Conservation (phyloP, 371 early-diverging fungal genomes). For the Lichtheimia corymbifera region DNA sequence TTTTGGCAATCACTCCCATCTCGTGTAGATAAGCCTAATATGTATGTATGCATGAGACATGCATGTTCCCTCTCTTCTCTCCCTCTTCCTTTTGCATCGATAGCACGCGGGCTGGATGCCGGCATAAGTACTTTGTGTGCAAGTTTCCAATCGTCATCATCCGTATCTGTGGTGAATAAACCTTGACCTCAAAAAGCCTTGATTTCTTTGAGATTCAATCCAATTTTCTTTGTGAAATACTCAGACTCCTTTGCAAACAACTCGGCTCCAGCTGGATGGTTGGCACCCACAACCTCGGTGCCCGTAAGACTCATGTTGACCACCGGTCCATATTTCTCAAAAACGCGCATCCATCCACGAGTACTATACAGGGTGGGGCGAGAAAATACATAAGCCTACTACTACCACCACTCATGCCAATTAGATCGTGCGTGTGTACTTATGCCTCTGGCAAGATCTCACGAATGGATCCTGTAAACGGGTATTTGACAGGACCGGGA, state of each 20-base stretch:
- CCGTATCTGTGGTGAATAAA: slow-evolving; percentile 46
- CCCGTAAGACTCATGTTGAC: slow-evolving; percentile 21
- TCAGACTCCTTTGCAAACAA: slow-evolving; percentile 37
- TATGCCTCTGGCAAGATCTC: slow-evolving; percentile 31
- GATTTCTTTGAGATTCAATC: slow-evolving; percentile 30
- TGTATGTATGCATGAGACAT: background rate
- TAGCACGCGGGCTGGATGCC: slow-evolving; percentile 44
- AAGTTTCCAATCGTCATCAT: slow-evolving; percentile 45
- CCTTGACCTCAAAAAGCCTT: slow-evolving; percentile 40
- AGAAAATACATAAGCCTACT: background rate
- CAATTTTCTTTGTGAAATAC: slow-evolving; percentile 43
- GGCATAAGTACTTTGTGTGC: slow-evolving; percentile 58
- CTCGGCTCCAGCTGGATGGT: slow-evolving; percentile 39
- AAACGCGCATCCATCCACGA: slow-evolving; percentile 18
- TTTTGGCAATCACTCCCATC: slow-evolving; percentile 41
- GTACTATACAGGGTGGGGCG: background rate
- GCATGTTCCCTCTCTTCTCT: background rate
- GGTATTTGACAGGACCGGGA: slow-evolving; percentile 29
- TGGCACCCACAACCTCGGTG: slow-evolving; percentile 18
- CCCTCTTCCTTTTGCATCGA: slow-evolving; percentile 23
- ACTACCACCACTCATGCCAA: background rate
- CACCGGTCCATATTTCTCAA: slow-evolving; percentile 30
- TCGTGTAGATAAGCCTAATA: slow-evolving; percentile 41
- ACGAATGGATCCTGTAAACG: slow-evolving; percentile 28
- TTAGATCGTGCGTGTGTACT: slow-evolving; percentile 1